A percentile compares a stretch with the other conserved stretches of the same genome.
Conservation (phyloP, 192 early-diverging fungal genomes). For the Dissophora ornata region DNA sequence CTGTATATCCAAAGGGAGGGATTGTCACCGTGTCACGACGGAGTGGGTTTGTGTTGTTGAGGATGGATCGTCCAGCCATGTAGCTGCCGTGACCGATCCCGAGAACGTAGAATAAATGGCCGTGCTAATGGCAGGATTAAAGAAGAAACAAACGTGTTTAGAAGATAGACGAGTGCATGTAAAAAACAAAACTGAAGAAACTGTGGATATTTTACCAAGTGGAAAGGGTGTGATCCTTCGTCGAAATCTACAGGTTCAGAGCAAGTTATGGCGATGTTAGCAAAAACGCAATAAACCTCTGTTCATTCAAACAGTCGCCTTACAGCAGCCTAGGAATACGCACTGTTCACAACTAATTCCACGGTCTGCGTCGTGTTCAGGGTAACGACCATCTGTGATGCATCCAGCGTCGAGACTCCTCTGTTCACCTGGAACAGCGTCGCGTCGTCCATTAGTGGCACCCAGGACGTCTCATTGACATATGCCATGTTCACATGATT, state of each 20-base stretch:
- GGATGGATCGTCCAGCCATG: background rate
- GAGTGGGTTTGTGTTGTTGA: constrained; percentile 36
- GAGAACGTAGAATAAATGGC: constrained; percentile 50
- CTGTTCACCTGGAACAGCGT: constrained; percentile 17
- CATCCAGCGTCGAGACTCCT: background rate
- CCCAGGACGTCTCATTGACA: constrained; percentile 31
- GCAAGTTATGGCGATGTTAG: no score
- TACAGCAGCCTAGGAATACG: background rate
- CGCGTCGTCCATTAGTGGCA: constrained; percentile 5
- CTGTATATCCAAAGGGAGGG: constrained; percentile 31
- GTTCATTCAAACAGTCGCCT: background rate
- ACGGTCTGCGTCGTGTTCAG: constrained; percentile 18
- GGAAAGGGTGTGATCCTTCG: constrained; percentile 45
- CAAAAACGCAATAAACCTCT: no score
- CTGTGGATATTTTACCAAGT: no score
- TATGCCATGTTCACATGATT: constrained; percentile 1
- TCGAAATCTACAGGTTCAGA: constrained; percentile 8
- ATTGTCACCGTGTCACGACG: constrained; percentile 46
- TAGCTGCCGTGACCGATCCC: constrained; percentile 37
- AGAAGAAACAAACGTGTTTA: no score
- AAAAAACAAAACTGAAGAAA: constrained; percentile 5
- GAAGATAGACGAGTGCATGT: no score
- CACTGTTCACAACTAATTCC: constrained; percentile 42
- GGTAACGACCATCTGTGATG: constrained; percentile 5
- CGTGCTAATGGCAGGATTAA: constrained; percentile 49